Evolutionary conservation across 495 filamentous ascomycete species (phyloP).

Genomic region (Tuber magnatum): DNA sequence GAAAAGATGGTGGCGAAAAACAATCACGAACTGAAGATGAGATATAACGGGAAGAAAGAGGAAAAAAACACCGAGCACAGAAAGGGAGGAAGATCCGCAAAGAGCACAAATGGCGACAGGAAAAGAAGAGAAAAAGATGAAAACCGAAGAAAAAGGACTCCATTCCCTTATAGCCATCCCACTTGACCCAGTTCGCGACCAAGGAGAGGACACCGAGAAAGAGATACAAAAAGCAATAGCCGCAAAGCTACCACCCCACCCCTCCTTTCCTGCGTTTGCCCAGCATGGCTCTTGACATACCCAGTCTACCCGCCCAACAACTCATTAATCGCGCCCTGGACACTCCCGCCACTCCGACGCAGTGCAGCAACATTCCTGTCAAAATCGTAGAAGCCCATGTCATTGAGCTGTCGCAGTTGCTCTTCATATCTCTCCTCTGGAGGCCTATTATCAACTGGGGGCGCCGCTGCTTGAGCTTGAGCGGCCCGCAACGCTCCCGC

Average conservation of each 20-base stretch:
- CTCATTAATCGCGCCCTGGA: conserved; percentile 89
- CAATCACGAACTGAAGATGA: not conserved
- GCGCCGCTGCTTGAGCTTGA: conserved; percentile 35
- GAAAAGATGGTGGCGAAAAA: not conserved
- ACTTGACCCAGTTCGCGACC: not conserved
- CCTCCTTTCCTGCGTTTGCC: not conserved
- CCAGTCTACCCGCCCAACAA: conserved; percentile 46
- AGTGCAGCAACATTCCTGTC: conserved; percentile 85
- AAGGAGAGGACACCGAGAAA: not conserved
- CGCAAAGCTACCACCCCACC: not conserved
- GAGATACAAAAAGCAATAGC: not conserved
- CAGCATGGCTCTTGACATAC: not conserved
- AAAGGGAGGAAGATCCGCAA: not conserved
- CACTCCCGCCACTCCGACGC: conserved; percentile 81
- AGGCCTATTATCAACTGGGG: conserved; percentile 69
- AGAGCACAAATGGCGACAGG: not conserved
- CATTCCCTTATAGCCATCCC: not conserved
- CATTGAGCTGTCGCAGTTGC: conserved; percentile 87
- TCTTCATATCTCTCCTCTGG: conserved; percentile 89
- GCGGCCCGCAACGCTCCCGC: conserved; percentile 10
- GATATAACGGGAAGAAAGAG: not conserved
- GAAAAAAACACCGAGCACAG: not conserved
- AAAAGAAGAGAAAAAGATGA: no score
- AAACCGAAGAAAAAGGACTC: not conserved
- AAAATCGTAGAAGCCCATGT: conserved; percentile 99